Evolutionary conservation across 2,329 filamentous ascomycete species (phyloP), one percentile per base, ranked within the genome.

Genomic region (Zasmidium angulare): DNA sequence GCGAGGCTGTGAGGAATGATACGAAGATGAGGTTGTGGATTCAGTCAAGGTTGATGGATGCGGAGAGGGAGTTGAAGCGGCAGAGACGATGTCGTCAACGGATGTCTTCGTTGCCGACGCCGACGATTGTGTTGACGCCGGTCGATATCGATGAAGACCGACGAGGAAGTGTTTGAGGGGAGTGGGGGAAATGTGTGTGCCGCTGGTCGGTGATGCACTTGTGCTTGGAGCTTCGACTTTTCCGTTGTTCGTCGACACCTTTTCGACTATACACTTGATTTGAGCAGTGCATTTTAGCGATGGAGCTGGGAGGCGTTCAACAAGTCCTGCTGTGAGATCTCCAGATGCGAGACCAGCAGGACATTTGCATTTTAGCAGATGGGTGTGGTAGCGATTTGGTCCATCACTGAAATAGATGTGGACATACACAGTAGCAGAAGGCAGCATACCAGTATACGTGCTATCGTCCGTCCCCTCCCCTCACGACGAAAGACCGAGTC

Each of bases 41-140:
- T 12, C 82, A 84, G 64, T 75, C 74, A 3, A 73, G 79, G 50
- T 71, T 84, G 50, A 82, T 84, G 79, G 81, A 83, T 56, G 77
- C 79, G 1, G 81, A 84, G 66, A 76, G 75, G 61, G 79, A 84
- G 68, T 75, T 80, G 53, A 77, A 76, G 56, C 69, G 74, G 55
- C 75, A 79, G 62, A 56, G 69, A 11, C 65, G 64, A 46, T 52
- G 14, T 21, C 36, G 49, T 46, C 31, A 29, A 23, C n/a, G 56
- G 60, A 49, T 50, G 62, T 56, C 54, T 58, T 49, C 64, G 64
- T 53, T 53, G n/a, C 55, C 59, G 14, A 60, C 61, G n/a, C 63
- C 67, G 6, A 51, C 59, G 14, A 61, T 65, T 20, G 56, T 65
- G 14, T 43, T 65, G 22, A 60, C 49, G 10, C 53, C 61, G 2